Percentiles rank a stretch among this genome's conserved stretches.
Evolutionary conservation across 2,329 filamentous ascomycete species (phyloP).

Genomic region (Claviceps digitariae): DNA sequence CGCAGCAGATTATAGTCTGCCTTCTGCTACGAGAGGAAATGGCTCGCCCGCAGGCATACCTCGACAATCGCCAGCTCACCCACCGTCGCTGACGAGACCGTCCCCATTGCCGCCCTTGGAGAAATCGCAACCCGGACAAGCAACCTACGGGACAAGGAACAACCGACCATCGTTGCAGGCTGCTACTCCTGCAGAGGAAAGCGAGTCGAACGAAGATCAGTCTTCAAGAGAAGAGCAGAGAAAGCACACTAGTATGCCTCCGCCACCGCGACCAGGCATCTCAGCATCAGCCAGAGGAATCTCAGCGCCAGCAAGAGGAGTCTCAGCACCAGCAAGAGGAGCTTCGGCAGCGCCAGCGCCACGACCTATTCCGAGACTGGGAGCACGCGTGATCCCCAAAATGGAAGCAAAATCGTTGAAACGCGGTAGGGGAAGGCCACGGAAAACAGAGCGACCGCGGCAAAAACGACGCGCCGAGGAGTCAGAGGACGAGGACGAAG

Average conservation of each 20-base stretch:
- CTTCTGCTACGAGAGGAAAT: not conserved
- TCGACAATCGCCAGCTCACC: not conserved
- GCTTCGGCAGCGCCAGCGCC: not conserved
- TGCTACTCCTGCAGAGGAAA: constrained; percentile 8
- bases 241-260: constrained; percentile 13
- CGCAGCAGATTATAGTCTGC: constrained; percentile 7
- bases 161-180: constrained; percentile 1
- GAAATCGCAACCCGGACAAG: not conserved
- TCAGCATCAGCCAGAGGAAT: constrained; percentile 8
- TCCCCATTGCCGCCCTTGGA: not conserved
- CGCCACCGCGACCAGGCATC: constrained; percentile 12
- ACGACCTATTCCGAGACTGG: not conserved
- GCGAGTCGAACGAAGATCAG: constrained; percentile 10
- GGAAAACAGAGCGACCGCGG: constrained; percentile 9
- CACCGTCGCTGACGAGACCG: not conserved
- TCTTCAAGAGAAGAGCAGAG: constrained; percentile 13
- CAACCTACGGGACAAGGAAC: not conserved
- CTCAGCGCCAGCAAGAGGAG: too few species aligned
- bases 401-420: not conserved
- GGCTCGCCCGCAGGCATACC: constrained; percentile 5
- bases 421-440: constrained; percentile 5
- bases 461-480: constrained; percentile 18
- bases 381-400: not conserved
- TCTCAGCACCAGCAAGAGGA: not conserved
- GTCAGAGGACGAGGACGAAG: constrained; percentile 21